Percentiles rank a stretch among this genome's conserved stretches.
These are phyloP conservation scores for Phytophthora chlamydospora DNA, from an alignment of 352 stramenopile genomes.

Conservation along the genomic window DNA sequence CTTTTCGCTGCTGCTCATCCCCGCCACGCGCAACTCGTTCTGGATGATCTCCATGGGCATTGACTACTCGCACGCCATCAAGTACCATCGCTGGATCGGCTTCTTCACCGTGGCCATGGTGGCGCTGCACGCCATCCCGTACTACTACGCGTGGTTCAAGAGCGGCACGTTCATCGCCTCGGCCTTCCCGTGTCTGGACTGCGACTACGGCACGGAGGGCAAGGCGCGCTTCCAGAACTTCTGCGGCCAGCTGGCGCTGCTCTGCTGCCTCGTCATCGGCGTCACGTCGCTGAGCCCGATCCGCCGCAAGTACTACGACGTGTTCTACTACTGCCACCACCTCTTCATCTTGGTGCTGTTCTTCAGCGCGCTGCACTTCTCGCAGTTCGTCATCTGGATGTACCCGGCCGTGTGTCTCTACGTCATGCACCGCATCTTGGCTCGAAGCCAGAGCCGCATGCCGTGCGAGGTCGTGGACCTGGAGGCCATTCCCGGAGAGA, in stretches of 20 bases:
- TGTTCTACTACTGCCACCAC: conserved; percentile 91
- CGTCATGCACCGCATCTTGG: conserved; percentile 82
- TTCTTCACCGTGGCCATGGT: conserved; percentile 74
- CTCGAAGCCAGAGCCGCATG: conserved; percentile 69
- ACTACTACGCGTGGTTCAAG: conserved; percentile 76
- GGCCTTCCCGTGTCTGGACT: conserved; percentile 70
- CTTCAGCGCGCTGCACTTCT: conserved; percentile 72
- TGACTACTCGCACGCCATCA: conserved; percentile 88
- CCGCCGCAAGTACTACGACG: conserved; percentile 77
- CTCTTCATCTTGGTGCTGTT: conserved; percentile 87
- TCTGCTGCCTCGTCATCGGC: conserved; percentile 77
- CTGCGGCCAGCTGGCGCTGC: conserved; percentile 68
- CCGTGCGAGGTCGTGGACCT: conserved; percentile 82
- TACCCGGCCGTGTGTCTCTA: conserved; percentile 81
- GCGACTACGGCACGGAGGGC: conserved; percentile 68
- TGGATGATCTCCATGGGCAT: conserved; percentile 87
- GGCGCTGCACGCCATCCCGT: conserved; percentile 66
- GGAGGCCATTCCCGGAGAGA: conserved; percentile 83
- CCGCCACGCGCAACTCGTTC: conserved; percentile 76
- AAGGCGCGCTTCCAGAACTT: conserved; percentile 80
- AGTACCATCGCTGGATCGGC: conserved; percentile 90
- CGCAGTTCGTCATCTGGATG: conserved; percentile 86
- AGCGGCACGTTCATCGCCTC: conserved; percentile 59
- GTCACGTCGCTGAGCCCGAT: conserved; percentile 76
- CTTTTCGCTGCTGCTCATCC: conserved; percentile 68